Base-by-base conservation (phyloP, 306 rosid species). In the Senna tora region DNA sequence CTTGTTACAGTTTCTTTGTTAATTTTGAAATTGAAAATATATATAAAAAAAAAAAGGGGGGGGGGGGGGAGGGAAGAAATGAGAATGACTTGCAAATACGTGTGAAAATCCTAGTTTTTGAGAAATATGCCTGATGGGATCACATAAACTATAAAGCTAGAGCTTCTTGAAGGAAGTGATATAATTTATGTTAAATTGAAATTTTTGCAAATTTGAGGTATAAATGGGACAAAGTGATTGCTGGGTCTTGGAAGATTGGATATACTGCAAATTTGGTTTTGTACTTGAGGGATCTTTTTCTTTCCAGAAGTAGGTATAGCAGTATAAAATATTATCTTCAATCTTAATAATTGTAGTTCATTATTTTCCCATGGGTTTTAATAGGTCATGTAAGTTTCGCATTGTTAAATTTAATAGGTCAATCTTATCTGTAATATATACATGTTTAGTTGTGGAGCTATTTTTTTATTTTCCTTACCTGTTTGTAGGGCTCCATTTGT, bases 401-500 rank as follows among this genome's bases (percentile, higher is more conserved):
- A n/a, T 20, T 14, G 43, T 7, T 7, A 33, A 28, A 33, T 28
- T 55, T 9, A n/a, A 33, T 41, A 21, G 28, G 30, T 71, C 9
- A 53, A 16, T 50, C 32, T 2, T 16, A 52, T 53, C 19, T 50
- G 6, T 60, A 10, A 50, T 14, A 1, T 12, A 28, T 45, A 45
- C 34, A 16, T 71, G 45, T 57, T 3, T 61, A 74, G 43, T 39
- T 59, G 33, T 66, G 53, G 41, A 65, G 6, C 41, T 28, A 16
- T 11, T 36, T 11, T 36, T 19, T 10, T 34, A 20, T 53, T 30
- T 51, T 17, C 65, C n/a, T 7, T 47, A 15, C 69, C 36, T 60
- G 67, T 74, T 59, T 71, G 76, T 80, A 93, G 98, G 98, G 87
- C 93, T 57, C 87, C 96, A 33, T 81, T 81, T 57, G 87, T 91